Evolutionary conservation across 108 stramenopile species (phyloP).

Genomic region (Skeletonema potamos): DNA sequence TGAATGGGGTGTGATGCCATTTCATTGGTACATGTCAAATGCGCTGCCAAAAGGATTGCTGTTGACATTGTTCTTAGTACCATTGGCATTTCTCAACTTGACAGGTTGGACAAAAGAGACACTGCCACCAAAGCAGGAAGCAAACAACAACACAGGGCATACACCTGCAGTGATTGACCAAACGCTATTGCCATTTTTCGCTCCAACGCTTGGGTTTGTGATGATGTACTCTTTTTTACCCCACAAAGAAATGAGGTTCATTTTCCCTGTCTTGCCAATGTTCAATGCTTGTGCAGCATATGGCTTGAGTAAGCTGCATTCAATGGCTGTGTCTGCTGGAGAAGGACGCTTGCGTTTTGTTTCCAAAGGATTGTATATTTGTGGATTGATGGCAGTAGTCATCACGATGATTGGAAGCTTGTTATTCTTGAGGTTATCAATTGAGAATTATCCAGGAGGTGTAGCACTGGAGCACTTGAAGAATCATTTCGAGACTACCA

Average conservation of each 20-base stretch:
- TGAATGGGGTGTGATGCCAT: conserved; percentile 93
- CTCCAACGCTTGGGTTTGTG: conserved; percentile 75
- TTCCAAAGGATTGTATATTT: conserved; percentile 41
- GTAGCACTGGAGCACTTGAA: conserved; percentile 53
- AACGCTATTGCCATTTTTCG: conserved; percentile 50
- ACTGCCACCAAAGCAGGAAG: no score
- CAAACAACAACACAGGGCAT: not conserved
- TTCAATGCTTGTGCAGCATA: conserved; percentile 84
- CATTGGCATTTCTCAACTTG: conserved; percentile 62
- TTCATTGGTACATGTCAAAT: conserved; percentile 90
- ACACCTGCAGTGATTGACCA: conserved; percentile 39
- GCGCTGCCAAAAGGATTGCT: conserved; percentile 88
- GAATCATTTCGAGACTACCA: conserved; percentile 36
- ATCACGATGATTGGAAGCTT: conserved; percentile 61
- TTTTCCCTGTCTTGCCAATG: conserved; percentile 90
- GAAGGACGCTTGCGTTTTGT: conserved; percentile 11
- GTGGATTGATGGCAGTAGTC: conserved; percentile 38
- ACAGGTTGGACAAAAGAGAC: conserved; percentile 19
- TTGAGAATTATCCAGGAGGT: conserved; percentile 88
- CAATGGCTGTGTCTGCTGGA: conserved; percentile 45
- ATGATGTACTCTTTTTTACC: conserved; percentile 84
- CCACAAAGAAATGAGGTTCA: conserved; percentile 96
- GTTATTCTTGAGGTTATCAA: conserved; percentile 65
- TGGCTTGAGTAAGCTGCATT: conserved; percentile 58
- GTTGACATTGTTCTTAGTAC: conserved; percentile 67